phyloP scores from a whole-genome alignment of 768 basidiomycete genomes.

The Roridomyces roridus region DNA sequence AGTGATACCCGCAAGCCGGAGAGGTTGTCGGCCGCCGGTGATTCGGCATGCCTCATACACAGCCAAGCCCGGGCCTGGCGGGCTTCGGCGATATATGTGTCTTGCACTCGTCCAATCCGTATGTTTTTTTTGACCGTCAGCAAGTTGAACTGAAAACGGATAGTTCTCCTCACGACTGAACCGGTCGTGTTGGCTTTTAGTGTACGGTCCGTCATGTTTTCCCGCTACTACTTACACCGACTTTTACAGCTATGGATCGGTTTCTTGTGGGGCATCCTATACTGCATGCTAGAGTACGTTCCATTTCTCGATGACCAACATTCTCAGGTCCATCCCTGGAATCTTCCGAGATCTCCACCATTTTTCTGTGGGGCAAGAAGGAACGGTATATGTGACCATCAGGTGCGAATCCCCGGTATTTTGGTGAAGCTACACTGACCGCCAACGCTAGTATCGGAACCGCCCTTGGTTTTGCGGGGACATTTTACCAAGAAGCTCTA shows the following conservation, averaged over 20 bases:
- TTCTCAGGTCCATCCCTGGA: constrained; percentile 50
- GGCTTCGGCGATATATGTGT: constrained; percentile 66
- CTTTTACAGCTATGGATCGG: constrained; percentile 66
- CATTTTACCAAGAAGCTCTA: constrained; percentile 50
- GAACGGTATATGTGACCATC: constrained; percentile 55
- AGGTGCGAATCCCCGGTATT: constrained; percentile 34
- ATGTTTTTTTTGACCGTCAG: constrained; percentile 32
- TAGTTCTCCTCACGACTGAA: constrained; percentile 74
- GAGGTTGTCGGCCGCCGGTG: no score
- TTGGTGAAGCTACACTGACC: not conserved
- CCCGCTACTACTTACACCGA: not conserved
- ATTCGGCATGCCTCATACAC: no score
- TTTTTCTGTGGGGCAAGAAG: constrained; percentile 57
- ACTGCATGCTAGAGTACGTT: constrained; percentile 65
- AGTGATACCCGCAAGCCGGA: no score
- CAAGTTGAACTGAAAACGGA: not conserved
- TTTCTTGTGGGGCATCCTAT: constrained; percentile 80
- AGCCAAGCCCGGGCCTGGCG: constrained; percentile 55
- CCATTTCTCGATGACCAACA: not conserved
- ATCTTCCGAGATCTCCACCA: constrained; percentile 55
- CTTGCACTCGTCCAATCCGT: constrained; percentile 77
- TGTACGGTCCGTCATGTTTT: constrained; percentile 50
- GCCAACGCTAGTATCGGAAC: constrained; percentile 47
- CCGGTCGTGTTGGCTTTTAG: constrained; percentile 77
- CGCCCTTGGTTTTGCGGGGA: constrained; percentile 47